phyloP scores from a whole-genome alignment of 2,329 filamentous ascomycete genomes.

The Cercospora sp. region DNA sequence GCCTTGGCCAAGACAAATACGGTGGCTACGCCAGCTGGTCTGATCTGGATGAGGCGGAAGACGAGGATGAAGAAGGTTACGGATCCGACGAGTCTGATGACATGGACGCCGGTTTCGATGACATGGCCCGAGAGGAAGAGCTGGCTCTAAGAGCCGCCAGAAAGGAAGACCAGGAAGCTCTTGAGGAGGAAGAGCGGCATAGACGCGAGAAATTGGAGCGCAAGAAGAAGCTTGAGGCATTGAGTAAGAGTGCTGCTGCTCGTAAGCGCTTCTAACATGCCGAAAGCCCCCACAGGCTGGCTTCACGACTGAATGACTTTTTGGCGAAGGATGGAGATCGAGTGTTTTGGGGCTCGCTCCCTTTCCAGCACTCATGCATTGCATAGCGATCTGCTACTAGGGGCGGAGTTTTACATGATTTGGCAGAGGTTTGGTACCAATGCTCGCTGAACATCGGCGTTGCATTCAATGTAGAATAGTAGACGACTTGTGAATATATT shows the following conservation, averaged over 20 bases:
- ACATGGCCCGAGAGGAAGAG: slow-evolving; percentile 71
- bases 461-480: neutral
- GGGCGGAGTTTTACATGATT: neutral
- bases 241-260: slow-evolving; percentile 37
- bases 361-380: neutral
- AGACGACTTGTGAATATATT: neutral
- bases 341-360: neutral
- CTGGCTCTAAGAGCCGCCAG: slow-evolving; percentile 62
- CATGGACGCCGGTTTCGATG: slow-evolving; percentile 70
- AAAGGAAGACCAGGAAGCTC: slow-evolving; percentile 66
- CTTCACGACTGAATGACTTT: slow-evolving; percentile 1
- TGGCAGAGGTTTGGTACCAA: neutral
- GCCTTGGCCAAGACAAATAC: slow-evolving; percentile 38
- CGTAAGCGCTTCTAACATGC: slow-evolving; percentile 31
- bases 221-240: slow-evolving; percentile 42
- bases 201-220: slow-evolving; percentile 63
- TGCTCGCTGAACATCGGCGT: neutral
- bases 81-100: slow-evolving; percentile 64
- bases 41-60: slow-evolving; percentile 47
- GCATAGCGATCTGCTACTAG: slow-evolving; percentile 5
- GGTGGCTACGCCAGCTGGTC: slow-evolving; percentile 44
- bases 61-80: slow-evolving; percentile 69
- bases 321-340: neutral
- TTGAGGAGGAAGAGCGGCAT: slow-evolving; percentile 61
- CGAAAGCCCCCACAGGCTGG: neutral